These are phyloP conservation scores for Leersia perrieri DNA, from an alignment of 176 grass and related monocot species.

Conservation along the genomic window DNA sequence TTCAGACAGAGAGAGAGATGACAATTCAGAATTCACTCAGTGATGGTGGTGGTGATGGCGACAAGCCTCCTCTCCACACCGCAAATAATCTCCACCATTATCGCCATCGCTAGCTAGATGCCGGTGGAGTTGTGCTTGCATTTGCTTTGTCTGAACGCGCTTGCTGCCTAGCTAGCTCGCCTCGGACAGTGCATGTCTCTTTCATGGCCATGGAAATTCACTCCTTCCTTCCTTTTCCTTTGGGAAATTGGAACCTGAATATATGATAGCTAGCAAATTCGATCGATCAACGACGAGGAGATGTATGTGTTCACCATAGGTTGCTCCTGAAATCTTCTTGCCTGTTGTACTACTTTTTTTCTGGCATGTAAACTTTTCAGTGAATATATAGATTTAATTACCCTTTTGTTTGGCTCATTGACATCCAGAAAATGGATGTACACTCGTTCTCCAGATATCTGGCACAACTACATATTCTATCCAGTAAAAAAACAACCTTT, in stretches of 20 bases:
- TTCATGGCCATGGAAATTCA: background rate
- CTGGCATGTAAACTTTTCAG: background rate
- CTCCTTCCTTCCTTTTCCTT: background rate
- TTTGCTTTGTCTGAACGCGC: background rate
- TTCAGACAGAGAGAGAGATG: slow-evolving; percentile 8
- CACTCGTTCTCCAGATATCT: background rate
- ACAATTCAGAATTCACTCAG: background rate
- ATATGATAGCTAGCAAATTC: background rate
- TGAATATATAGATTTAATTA: background rate
- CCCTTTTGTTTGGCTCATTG: background rate
- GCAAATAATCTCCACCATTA: slow-evolving; percentile 26
- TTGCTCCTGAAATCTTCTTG: background rate
- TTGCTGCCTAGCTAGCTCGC: background rate
- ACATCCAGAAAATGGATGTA: background rate
- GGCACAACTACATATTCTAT: background rate
- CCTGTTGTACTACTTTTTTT: background rate
- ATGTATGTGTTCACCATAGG: background rate
- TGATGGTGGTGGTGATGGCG: slow-evolving; percentile 6
- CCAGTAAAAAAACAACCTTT: background rate
- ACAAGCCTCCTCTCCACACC: slow-evolving; percentile 11
- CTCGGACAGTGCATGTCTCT: slow-evolving; percentile 5
- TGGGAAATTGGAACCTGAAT: background rate
- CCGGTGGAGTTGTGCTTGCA: slow-evolving; percentile 3
- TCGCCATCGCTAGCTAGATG: background rate
- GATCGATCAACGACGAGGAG: background rate